These are phyloP conservation scores for Escovopsis weberi DNA, from an alignment of 2,329 filamentous ascomycete species.

Conservation along the genomic window DNA sequence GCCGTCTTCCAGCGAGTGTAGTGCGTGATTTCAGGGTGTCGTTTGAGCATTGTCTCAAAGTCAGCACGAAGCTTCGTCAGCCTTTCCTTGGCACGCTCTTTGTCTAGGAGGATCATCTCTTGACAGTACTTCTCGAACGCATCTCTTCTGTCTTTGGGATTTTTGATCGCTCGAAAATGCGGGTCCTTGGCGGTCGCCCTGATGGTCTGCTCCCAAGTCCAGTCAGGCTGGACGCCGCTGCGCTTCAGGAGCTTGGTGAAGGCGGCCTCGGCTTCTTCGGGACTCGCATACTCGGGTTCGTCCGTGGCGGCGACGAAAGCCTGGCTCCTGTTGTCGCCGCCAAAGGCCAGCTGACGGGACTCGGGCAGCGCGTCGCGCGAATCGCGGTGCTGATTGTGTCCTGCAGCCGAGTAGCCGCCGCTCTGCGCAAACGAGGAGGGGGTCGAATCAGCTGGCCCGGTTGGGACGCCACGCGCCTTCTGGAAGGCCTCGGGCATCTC, in stretches of 20 bases:
- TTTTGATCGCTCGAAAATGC: constrained; percentile 84
- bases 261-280: constrained; percentile 82
- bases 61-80: constrained; percentile 82
- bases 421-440: constrained; percentile 29
- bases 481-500: constrained; percentile 80
- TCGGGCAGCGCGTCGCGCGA: constrained; percentile 30
- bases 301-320: constrained; percentile 47
- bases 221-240: constrained; percentile 76
- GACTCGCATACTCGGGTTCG: constrained; percentile 64
- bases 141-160: constrained; percentile 76
- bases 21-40: constrained; percentile 92
- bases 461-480: constrained; percentile 50
- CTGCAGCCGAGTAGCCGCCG: constrained; percentile 21
- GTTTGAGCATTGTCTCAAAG: constrained; percentile 90
- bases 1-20: constrained; percentile 97
- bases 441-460: constrained; percentile 26
- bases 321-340: constrained; percentile 40
- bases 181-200: constrained; percentile 76
- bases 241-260: constrained; percentile 84
- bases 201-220: constrained; percentile 84
- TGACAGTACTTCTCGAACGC: constrained; percentile 93
- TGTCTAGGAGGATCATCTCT: constrained; percentile 81
- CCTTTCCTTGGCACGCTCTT: constrained; percentile 86
- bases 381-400: constrained; percentile 20
- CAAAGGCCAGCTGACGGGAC: constrained; percentile 42